Base-by-base conservation (phyloP, 805 yeast species). In the Myxozyma neotropica region DNA sequence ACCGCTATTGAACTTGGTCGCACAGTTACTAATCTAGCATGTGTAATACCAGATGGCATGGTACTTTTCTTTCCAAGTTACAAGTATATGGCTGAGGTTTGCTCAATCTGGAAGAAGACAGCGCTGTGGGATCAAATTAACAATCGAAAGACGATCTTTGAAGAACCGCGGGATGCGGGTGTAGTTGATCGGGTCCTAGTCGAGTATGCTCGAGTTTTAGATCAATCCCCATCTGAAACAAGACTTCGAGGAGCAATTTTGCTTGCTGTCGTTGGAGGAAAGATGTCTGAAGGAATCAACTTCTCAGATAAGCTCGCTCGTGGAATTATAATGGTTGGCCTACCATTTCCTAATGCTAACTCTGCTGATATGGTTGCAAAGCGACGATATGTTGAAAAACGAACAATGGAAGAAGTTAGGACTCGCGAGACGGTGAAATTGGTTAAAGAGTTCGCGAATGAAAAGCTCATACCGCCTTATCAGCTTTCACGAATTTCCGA, bases 261-360 rank as follows among this genome's bases (percentile, higher is more conserved):
- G 3, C 76, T 93, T 29, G 84, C 96, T 0, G 96, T 93, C 0
- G 96, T 93, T 15, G 97, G 97, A 1, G 98, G 97, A 0, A 87
- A 87, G 69, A 78, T 92, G 74, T 89, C 96, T 0, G 98, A 92
- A 72, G 98, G 98, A 4, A 93, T 92, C 44, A 92, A 92, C 70
- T 92, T 93, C 71, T 82, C 92, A 10, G 93, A 91, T 69, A 84
- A 86, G 40, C 74, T 93, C n/a, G 96, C 96, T 0, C 77, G 97
- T 58, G 91, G 89, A 0, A 92, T 93, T 0, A 76, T 89, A 1
- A 86, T 93, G 87, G 77, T 89, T 12, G 98, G 97, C 0, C 71
- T 93, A 40, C 97, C 98, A 1, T 93, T 81, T 68, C 97, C 98
- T 0, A 93, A 91, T 71, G 81, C 87, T 0, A 81, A 80, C 68